Evolutionary conservation across 2,329 filamentous ascomycete species (phyloP).

Genomic region (Teratosphaeria pseudoeucalypti): DNA sequence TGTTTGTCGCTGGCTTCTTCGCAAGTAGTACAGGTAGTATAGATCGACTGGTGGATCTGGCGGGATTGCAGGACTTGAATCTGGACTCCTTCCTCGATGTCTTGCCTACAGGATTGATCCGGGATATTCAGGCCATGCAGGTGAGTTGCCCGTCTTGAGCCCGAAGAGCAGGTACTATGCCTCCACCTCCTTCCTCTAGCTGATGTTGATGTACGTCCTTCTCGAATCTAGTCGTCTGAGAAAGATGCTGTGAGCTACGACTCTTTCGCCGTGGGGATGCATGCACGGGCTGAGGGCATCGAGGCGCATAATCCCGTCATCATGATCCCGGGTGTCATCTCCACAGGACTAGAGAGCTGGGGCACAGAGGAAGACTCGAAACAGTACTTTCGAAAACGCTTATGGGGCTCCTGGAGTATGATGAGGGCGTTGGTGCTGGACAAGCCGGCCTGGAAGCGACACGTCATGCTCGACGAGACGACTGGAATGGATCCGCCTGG

Average conservation of each 20-base stretch:
- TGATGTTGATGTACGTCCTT: slow-evolving; percentile 22
- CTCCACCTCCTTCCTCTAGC: slow-evolving; percentile 2
- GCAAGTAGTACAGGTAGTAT: slow-evolving; percentile 65
- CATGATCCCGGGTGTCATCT: slow-evolving; percentile 97
- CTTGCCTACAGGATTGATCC: slow-evolving; percentile 73
- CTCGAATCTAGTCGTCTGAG: slow-evolving; percentile 59
- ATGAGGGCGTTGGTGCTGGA: slow-evolving; percentile 90
- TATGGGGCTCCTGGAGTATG: slow-evolving; percentile 99
- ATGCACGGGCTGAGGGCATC: slow-evolving; percentile 71
- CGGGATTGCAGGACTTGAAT: slow-evolving; percentile 58
- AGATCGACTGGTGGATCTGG: slow-evolving; percentile 62
- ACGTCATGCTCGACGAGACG: slow-evolving; percentile 90
- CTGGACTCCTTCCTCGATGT: slow-evolving; percentile 81
- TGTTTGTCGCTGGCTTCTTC: slow-evolving; percentile 82
- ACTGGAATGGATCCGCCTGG: slow-evolving; percentile 85
- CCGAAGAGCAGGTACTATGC: neutral
- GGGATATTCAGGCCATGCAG: slow-evolving; percentile 75
- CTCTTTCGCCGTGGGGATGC: slow-evolving; percentile 80
- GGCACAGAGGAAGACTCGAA: slow-evolving; percentile 75
- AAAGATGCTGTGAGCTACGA: slow-evolving; percentile 84
- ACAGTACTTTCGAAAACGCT: slow-evolving; percentile 82
- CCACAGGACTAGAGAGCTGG: slow-evolving; percentile 94
- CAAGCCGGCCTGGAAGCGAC: slow-evolving; percentile 87
- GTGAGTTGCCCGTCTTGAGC: slow-evolving; percentile 38
- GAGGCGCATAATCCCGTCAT: slow-evolving; percentile 77